Base-by-base conservation (phyloP, 345 rosid genomes). In the Hypericum androsaemum region DNA sequence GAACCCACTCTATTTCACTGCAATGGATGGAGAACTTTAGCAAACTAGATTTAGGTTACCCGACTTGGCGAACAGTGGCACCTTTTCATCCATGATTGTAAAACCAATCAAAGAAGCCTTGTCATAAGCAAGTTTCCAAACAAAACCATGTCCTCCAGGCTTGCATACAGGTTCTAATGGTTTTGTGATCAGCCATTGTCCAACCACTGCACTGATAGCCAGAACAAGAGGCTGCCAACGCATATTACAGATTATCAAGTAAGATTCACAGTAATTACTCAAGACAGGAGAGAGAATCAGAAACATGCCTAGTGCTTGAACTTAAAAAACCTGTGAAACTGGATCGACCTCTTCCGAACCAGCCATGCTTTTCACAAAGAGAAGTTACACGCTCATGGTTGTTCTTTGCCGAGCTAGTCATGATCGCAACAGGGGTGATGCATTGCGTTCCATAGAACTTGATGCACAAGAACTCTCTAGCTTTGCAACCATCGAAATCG, bases 141-240 rank as follows among this genome's bases (percentile, higher is more conserved):
- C 80, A 12, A 76, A 95, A 57, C 89, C 98, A 79, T 87, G 96
- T 68, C 98, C 98, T 67, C 95, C 95, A 35, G 95, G 98, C 70
- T 87, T 87, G 69, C 87, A 87, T 59, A 90, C 81, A 43, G 95
- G 95, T 45, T 71, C 68, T 17, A 80, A 87, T 36, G 96, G 92
- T 67, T 76, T 74, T 59, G 67, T 71, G 41, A 81, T 74, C 72
- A 84, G 52, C 95, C 98, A 87, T 61, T 77, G 85, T 45, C 95
- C 98, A 72, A 84, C 84, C 71, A 77, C 84, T 22, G 84, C 84
- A 64, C 77, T 75, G 54, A 87, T 77, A 54, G 92, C 71, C 16
- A 92, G 95, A 72, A 90, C 95, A 15, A 84, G 85, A 65, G 96
- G 96, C 98, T 87, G 80, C 52, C 40, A 53, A 66, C 69, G 37